Conservation (phyloP, 192 early-diverging fungal species). For the Polychytrium aggregatum region DNA sequence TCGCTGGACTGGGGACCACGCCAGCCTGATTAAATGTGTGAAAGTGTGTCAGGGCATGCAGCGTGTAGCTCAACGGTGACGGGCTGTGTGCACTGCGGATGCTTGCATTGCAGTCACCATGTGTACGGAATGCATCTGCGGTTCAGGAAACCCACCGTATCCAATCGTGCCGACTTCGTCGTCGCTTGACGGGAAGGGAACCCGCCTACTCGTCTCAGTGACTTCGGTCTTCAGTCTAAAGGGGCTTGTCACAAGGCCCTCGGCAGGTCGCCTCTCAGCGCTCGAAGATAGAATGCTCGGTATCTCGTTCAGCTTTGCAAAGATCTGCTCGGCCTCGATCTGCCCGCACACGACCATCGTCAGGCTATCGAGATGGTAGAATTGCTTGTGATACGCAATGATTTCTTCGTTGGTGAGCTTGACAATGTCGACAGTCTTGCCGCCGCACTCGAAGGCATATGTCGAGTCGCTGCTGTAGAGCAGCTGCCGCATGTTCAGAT, state of each 20-base stretch:
- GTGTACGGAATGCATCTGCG: too few species aligned
- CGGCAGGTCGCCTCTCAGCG: too few species aligned
- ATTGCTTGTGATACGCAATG: conserved; percentile 59
- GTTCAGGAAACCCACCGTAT: conserved; percentile 12
- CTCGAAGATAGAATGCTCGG: not conserved
- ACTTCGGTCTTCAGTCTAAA: too few species aligned
- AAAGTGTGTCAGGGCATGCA: not conserved
- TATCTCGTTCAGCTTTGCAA: conserved; percentile 27
- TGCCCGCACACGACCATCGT: conserved; percentile 52
- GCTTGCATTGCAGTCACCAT: not conserved
- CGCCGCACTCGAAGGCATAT: conserved; percentile 68
- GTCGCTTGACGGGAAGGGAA: conserved; percentile 51
- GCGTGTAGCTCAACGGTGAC: too few species aligned
- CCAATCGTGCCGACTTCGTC: conserved; percentile 50
- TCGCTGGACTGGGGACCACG: conserved; percentile 58
- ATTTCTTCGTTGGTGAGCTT: conserved; percentile 65
- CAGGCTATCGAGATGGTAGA: conserved; percentile 60
- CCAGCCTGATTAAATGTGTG: conserved; percentile 55
- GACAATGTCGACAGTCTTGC: conserved; percentile 58
- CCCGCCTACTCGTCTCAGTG: too few species aligned
- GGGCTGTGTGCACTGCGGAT: not conserved
- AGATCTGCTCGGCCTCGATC: conserved; percentile 34
- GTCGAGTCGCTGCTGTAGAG: conserved; percentile 38
- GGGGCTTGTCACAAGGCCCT: too few species aligned
- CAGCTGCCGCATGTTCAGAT: conserved; percentile 35